Conservation (phyloP, 169 alveolate genomes). For the Amoebophrya sp. region DNA sequence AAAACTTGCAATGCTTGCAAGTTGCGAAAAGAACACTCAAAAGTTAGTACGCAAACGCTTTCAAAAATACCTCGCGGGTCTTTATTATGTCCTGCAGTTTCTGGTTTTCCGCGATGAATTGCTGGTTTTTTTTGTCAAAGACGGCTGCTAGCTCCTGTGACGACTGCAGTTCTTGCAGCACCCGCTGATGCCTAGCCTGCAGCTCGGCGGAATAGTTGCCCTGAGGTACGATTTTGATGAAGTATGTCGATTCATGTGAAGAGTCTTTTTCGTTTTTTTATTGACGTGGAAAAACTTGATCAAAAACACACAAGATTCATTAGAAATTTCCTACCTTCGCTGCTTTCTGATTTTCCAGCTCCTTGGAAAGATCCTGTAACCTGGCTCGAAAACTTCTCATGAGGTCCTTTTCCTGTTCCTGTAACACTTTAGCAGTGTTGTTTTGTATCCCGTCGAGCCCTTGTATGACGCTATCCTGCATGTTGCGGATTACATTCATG, state of each 20-base stretch:
- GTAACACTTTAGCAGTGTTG: slow-evolving; percentile 33
- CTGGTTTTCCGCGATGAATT: slow-evolving; percentile 19
- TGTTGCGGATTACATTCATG: slow-evolving; percentile 27
- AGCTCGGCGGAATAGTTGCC: slow-evolving; percentile 37
- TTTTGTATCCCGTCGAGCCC: slow-evolving; percentile 32
- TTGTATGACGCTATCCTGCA: slow-evolving; percentile 28
- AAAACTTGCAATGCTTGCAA: no score
- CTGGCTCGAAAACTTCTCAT: slow-evolving; percentile 29
- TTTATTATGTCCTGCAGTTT: slow-evolving; percentile 9
- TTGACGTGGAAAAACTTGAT: no score
- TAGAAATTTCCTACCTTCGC: no score
- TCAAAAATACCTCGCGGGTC: slow-evolving; percentile 24
- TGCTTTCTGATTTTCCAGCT: slow-evolving; percentile 29
- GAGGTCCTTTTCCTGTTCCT: slow-evolving; percentile 33
- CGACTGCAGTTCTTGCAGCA: slow-evolving; percentile 29
- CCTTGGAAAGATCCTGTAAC: slow-evolving; percentile 29
- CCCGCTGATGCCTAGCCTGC: slow-evolving; percentile 33
- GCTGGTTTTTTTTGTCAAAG: slow-evolving; percentile 24
- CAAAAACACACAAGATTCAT: no score
- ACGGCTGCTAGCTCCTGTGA: slow-evolving; percentile 27
- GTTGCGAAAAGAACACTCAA: no score
- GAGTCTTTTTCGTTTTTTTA: no score
- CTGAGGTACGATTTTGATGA: not conserved
- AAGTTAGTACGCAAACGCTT: no score
- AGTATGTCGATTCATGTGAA: no score